A percentile compares a stretch with the other conserved stretches of the same genome.
Conservation (phyloP, 75 land plant genomes). For the Picea glauca region DNA sequence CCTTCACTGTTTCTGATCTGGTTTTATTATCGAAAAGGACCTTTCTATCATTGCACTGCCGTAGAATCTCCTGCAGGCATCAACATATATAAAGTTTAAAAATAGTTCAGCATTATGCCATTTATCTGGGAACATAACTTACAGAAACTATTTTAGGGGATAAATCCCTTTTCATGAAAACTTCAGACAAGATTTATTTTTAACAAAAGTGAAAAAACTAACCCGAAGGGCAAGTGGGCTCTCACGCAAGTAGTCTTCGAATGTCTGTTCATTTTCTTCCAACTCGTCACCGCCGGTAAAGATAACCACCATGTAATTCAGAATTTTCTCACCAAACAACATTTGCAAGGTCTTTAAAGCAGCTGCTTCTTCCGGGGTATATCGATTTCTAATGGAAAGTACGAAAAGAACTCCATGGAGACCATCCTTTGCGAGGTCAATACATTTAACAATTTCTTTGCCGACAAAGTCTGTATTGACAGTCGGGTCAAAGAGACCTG, state of each 20-base stretch:
- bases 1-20: too few relatives aligned
- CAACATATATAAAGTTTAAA: too few relatives aligned
- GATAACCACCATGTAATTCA: slow-evolving; percentile 72
- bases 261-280: slow-evolving; percentile 47
- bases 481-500: slow-evolving; percentile 64
- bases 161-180: too few relatives aligned
- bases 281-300: slow-evolving; percentile 83
- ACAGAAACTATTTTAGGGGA: neutral
- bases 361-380: slow-evolving; percentile 68
- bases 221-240: slow-evolving; percentile 52
- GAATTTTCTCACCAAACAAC: slow-evolving; percentile 56
- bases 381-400: slow-evolving; percentile 50
- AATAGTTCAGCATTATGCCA: too few relatives aligned
- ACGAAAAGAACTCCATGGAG: slow-evolving; percentile 66
- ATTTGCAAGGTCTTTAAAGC: slow-evolving; percentile 41
- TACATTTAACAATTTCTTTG: slow-evolving; percentile 63
- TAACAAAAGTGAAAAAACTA: neutral
- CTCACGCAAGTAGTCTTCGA: slow-evolving; percentile 46
- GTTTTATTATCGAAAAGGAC: too few relatives aligned
- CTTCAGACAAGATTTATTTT: too few relatives aligned
- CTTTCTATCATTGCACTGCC: too few relatives aligned
- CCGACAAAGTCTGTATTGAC: slow-evolving; percentile 26
- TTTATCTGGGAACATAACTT: too few relatives aligned
- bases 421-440: slow-evolving; percentile 65
- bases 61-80: too few relatives aligned